Evolutionary conservation across 2,329 filamentous ascomycete species (phyloP).

Genomic region (Immersiporthe knoxdaviesiana): DNA sequence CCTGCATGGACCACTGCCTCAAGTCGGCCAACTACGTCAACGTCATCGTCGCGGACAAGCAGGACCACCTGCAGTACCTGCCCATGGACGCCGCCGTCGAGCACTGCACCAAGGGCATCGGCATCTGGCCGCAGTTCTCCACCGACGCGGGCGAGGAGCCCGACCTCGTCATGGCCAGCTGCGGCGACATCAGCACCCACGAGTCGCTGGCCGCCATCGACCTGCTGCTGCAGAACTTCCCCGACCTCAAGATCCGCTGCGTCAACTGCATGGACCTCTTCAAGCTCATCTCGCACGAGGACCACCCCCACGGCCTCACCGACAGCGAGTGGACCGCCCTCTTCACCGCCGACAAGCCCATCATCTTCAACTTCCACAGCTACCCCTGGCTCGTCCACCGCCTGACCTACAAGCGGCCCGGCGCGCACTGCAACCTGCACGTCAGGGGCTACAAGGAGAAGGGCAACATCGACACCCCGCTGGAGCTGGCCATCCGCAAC

Average conservation of each 20-base stretch:
- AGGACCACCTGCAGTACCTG: conserved; percentile 77
- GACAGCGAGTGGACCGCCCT: conserved; percentile 68
- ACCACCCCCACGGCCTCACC: conserved; percentile 74
- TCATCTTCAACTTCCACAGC: conserved; percentile 85
- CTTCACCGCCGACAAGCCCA: conserved; percentile 72
- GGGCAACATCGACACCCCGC: conserved; percentile 81
- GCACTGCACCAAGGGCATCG: conserved; percentile 78
- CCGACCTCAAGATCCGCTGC: conserved; percentile 74
- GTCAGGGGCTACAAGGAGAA: conserved; percentile 83
- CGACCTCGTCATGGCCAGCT: conserved; percentile 76
- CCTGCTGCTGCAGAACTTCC: conserved; percentile 71
- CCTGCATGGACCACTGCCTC: conserved; percentile 76
- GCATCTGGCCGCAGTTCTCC: conserved; percentile 77
- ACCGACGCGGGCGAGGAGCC: conserved; percentile 71
- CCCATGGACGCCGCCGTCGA: conserved; percentile 71
- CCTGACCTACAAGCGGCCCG: conserved; percentile 74
- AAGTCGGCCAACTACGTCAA: conserved; percentile 78
- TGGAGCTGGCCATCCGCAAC: conserved; percentile 78
- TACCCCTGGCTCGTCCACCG: conserved; percentile 82
- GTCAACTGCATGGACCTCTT: conserved; percentile 83
- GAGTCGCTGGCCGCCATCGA: conserved; percentile 77
- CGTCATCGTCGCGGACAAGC: conserved; percentile 79
- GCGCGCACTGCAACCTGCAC: conserved; percentile 64
- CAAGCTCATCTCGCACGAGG: conserved; percentile 70
- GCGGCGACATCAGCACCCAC: conserved; percentile 74